Base-by-base conservation (phyloP, 2,329 filamentous ascomycete species). In the Aspergillus brasiliensis region DNA sequence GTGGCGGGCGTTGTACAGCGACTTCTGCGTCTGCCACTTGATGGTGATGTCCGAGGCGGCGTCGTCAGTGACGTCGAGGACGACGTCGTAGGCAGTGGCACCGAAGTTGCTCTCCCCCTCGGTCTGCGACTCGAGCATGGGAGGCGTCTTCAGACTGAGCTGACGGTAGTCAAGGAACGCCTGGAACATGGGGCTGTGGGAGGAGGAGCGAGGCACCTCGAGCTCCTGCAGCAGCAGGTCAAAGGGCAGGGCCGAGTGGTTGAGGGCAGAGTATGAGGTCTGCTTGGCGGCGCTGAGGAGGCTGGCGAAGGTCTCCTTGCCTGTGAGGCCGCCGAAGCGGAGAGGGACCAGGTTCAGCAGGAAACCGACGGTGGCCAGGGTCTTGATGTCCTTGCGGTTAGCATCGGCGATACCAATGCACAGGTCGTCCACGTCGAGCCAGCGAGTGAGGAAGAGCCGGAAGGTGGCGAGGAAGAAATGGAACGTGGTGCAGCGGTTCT, bases 351-450 rank as follows among this genome's bases (percentile, higher is more conserved):
- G 28, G 48, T 51, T 51, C 6, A 51, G 27, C 42, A 81, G 80
- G 44, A 77, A 68, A 1, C 84, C 84, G 1, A 85, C 66, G 2
- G 68, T 82, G 1, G 65, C 56, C 7, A 68, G 58, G 2, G 74
- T 56, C 1, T 72, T 60, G 10, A 57, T 58, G 1, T 81, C 77
- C 0, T 52, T 64, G 1, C 79, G 68, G 51, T 77, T 78, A 1
- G 79, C 78, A 65, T 85, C 82, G 0, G 76, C 77, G 8, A 84
- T 73, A 5, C 82, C 83, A 54, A 86, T 81, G 55, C 70, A 71
- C 40, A 84, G 56, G 19, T 81, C 75, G 2, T 78, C 72, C 1
- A 73, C 54, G 11, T 74, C 74, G 0, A 69, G 60, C 23, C 75
- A 75, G 6, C 69, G 63, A 10, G 70, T 71, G 0, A 83, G 69